Percentiles rank a stretch among this genome's conserved stretches.
These are phyloP conservation scores for Stemphylium beticola DNA, from an alignment of 2,329 filamentous ascomycete genomes.

Conservation along the genomic window DNA sequence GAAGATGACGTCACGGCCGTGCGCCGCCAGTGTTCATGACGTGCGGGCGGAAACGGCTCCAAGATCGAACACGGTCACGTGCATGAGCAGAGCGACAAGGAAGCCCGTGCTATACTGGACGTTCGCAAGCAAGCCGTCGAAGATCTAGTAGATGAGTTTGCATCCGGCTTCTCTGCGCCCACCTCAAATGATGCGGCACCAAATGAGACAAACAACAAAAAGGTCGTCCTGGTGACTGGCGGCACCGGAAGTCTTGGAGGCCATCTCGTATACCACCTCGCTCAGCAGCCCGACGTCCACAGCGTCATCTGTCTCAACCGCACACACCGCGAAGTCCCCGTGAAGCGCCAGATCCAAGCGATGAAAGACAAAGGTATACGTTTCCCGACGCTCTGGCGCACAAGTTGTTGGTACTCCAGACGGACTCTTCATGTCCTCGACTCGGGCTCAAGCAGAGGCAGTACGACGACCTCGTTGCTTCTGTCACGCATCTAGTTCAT, in stretches of 20 bases:
- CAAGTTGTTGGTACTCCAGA: conserved; percentile 57
- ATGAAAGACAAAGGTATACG: conserved; percentile 22
- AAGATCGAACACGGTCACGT: background rate
- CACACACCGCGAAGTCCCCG: conserved; percentile 29
- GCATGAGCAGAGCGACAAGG: background rate
- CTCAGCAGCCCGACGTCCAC: conserved; percentile 33
- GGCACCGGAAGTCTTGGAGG: conserved; percentile 48
- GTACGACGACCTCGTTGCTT: conserved; percentile 47
- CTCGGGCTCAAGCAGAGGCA: conserved; percentile 55
- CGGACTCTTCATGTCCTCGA: conserved; percentile 55
- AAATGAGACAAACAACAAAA: background rate
- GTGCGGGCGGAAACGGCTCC: background rate
- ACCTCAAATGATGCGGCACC: background rate
- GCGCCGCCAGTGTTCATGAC: background rate
- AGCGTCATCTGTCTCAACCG: conserved; percentile 58
- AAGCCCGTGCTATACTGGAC: background rate
- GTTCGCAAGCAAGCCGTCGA: background rate
- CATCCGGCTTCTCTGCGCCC: background rate
- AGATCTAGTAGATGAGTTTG: background rate
- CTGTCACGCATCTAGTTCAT: conserved; percentile 59
- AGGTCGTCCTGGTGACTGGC: conserved; percentile 49
- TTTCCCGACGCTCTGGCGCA: conserved; percentile 12
- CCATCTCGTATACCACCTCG: conserved; percentile 43
- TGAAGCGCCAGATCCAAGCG: conserved; percentile 45
- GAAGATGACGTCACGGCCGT: background rate